Evolutionary conservation across 768 basidiomycete species (phyloP).

Genomic region (Naganishia randhawae): DNA sequence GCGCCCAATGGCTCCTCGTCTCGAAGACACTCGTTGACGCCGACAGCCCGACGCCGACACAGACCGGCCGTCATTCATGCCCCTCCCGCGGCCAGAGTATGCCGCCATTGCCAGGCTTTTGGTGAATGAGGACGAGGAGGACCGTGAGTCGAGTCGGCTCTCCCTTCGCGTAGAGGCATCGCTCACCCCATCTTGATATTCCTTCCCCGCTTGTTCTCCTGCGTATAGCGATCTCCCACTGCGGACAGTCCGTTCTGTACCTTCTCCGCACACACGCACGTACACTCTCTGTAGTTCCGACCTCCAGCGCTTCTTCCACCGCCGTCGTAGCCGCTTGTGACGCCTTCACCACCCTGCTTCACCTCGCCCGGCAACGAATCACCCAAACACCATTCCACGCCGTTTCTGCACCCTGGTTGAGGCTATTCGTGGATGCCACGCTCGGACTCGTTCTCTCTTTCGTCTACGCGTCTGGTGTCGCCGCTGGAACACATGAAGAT

Average conservation of each 20-base stretch:
- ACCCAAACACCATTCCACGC: constrained; percentile 50
- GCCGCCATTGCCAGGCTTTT: background rate
- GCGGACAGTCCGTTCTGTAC: background rate
- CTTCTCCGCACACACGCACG: background rate
- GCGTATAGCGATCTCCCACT: background rate
- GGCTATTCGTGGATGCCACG: constrained; percentile 71
- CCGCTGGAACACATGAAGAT: constrained; percentile 29
- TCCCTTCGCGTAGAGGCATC: no score
- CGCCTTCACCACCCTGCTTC: constrained; percentile 50
- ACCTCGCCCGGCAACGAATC: constrained; percentile 58
- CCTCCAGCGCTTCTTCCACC: background rate
- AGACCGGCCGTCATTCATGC: no score
- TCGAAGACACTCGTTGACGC: no score
- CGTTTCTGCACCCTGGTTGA: constrained; percentile 58
- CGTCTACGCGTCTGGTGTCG: constrained; percentile 19
- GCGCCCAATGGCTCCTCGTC: no score
- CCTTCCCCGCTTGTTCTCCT: background rate
- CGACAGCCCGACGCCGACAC: no score
- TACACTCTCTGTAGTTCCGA: background rate
- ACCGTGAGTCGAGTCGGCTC: background rate
- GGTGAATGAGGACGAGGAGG: background rate
- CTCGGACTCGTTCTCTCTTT: constrained; percentile 54
- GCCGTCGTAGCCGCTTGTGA: background rate
- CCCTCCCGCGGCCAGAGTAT: background rate
- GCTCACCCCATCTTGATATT: no score